phyloP scores from a whole-genome alignment of 2,329 filamentous ascomycete species.

The Saccharata proteae region DNA sequence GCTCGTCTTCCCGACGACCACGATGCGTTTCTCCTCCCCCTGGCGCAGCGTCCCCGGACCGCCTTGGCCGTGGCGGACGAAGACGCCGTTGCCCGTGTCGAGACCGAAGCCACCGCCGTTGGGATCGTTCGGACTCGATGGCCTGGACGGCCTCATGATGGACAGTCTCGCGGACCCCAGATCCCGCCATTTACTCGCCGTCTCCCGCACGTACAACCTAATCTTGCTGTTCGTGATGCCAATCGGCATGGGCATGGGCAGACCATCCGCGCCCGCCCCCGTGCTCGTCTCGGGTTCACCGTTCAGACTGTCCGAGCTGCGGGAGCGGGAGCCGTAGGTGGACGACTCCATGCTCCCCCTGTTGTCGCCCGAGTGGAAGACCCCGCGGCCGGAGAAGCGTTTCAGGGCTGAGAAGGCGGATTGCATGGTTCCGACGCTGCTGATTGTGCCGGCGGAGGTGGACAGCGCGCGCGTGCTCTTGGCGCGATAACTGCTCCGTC shows the following conservation, averaged over 20 bases:
- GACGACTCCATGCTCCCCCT: constrained; percentile 41
- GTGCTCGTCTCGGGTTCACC: constrained; percentile 16
- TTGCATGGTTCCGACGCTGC: constrained; percentile 63
- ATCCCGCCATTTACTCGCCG: constrained; percentile 73
- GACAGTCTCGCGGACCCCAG: constrained; percentile 74
- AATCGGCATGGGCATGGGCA: constrained; percentile 34
- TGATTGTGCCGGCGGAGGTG: constrained; percentile 55
- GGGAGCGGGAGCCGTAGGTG: constrained; percentile 24
- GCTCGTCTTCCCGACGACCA: constrained; percentile 61
- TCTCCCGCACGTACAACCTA: constrained; percentile 68
- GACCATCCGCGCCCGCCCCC: constrained; percentile 17
- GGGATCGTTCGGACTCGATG: constrained; percentile 18
- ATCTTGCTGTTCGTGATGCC: constrained; percentile 75
- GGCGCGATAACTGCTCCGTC: constrained; percentile 44
- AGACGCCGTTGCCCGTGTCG: too few species aligned
- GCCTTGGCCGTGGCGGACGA: constrained; percentile 18
- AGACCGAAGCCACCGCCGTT: constrained; percentile 13
- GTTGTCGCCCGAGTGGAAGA: constrained; percentile 40
- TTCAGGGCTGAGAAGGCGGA: constrained; percentile 69
- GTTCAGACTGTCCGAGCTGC: constrained; percentile 6
- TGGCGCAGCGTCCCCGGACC: constrained; percentile 24
- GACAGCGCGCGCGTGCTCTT: constrained; percentile 41
- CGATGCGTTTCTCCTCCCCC: constrained; percentile 67
- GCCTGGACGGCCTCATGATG: constrained; percentile 54
- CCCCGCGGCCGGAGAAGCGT: constrained; percentile 55